These are phyloP conservation scores for Kodamaea sagamina DNA, from an alignment of 805 yeast genomes.

Conservation along the genomic window DNA sequence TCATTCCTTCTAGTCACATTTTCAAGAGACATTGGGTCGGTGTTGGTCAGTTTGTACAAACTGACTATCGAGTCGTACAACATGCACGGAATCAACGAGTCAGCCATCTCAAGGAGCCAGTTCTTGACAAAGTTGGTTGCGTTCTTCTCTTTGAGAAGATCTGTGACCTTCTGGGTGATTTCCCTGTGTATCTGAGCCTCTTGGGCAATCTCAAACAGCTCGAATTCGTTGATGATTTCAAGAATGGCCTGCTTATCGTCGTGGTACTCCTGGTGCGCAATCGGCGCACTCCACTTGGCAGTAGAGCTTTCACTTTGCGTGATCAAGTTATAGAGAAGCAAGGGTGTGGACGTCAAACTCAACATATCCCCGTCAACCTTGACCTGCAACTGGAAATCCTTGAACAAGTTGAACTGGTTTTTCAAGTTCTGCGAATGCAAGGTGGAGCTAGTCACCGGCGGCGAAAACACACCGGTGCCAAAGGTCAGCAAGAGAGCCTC, in stretches of 20 bases:
- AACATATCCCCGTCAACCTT: conserved; percentile 20
- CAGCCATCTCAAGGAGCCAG: conserved; percentile 45
- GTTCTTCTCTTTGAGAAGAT: conserved; percentile 12
- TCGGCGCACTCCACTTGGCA: conserved; percentile 32
- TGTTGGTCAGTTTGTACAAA: conserved; percentile 18
- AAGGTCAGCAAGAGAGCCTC: conserved; percentile 24
- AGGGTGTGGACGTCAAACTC: conserved; percentile 35
- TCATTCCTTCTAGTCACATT: conserved; percentile 20
- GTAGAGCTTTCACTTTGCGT: background rate
- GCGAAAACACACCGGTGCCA: conserved; percentile 43
- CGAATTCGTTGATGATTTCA: conserved; percentile 22
- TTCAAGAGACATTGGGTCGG: conserved; percentile 10
- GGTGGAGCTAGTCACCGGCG: conserved; percentile 33
- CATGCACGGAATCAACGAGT: conserved; percentile 44
- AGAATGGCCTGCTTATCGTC: conserved; percentile 32
- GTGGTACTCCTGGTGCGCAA: conserved; percentile 39
- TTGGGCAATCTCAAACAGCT: conserved; percentile 17
- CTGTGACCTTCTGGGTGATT: conserved; percentile 22
- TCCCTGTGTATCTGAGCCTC: conserved; percentile 26
- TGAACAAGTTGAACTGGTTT: conserved; percentile 39
- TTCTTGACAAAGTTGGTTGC: conserved; percentile 35
- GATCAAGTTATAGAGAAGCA: conserved; percentile 27
- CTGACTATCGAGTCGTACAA: conserved; percentile 35
- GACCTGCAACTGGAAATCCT: conserved; percentile 43
- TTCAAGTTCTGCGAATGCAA: conserved; percentile 39